Evolutionary conservation across 2,329 filamentous ascomycete genomes (phyloP), one percentile per base, ranked within the genome.

Genomic region (Fonsecaea pugnacius): DNA sequence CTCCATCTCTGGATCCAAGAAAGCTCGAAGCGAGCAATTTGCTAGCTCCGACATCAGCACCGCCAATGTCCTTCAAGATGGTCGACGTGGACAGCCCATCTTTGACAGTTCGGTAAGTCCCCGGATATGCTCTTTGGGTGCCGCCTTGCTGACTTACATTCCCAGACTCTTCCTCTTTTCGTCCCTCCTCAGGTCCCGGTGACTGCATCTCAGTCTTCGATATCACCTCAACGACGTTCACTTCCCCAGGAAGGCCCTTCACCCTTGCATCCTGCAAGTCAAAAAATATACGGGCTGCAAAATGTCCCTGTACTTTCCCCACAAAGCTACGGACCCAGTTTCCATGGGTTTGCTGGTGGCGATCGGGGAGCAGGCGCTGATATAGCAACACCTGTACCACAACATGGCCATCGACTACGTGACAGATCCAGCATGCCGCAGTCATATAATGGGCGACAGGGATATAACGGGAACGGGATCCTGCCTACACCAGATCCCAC

Each of bases 11-110:
- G 85, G 85, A 70, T 89, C 89, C 64, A 89, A 90, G 73, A 90
- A 90, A 76, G 86, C 85, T 72, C 92, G 91, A 77, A 87, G 83
- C 69, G 93, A 97, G 73, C 90, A 92, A 69, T 87, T 96, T 73
- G 92, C 91, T 55, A 97, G 92, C 75, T 96, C 95, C 16, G 95
- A 99, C 72, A 99, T 99, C 74, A 98, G 94, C 76, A 87, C 97
- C 71, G 93, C 97, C 72, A 99, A 99, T 76, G 98, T 99, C 77
- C 91, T 99, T 67, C 94, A 98, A 79, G 95, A 96, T 74, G 93
- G 94, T 70, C 89, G 95, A 78, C 89, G 95, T 75, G 97, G 98
- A 83, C 88, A 92, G 74, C 91, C 94, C 73, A 97, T 96, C 79
- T 89, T 89, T 80, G 94, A 98, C 78, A 98, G 94, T 82, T 97